Evolutionary conservation across 768 basidiomycete species (phyloP).

Genomic region (Dacryopinax primogenitus): DNA sequence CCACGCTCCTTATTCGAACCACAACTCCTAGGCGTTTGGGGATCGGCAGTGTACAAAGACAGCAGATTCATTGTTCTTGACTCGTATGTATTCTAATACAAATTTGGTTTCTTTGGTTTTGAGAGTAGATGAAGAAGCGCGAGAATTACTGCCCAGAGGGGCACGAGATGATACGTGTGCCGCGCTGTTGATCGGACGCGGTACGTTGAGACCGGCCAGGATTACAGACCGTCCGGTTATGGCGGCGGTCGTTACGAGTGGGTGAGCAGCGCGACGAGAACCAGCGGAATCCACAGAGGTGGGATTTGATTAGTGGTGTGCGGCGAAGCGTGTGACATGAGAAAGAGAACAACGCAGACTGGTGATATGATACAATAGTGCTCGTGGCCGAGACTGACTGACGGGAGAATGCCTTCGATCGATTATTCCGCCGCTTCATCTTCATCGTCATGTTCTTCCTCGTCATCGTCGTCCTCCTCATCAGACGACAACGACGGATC

Average conservation of each 20-base stretch:
- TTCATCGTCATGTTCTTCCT: not conserved
- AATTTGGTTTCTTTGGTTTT: not conserved
- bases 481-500: not conserved
- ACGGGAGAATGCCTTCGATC: not conserved
- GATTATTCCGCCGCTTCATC: not conserved
- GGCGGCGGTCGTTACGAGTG: not conserved
- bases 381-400: not conserved
- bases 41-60: not conserved
- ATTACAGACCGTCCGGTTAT: constrained; percentile 6
- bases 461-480: not conserved
- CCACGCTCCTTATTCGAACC: not conserved
- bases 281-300: not conserved
- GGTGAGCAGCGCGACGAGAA: not conserved
- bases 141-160: not conserved
- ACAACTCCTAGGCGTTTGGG: not conserved
- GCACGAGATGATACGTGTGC: not conserved
- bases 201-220: constrained; percentile 2
- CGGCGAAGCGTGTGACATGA: not conserved
- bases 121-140: not conserved
- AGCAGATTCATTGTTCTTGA: not conserved
- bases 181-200: not conserved
- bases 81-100: not conserved
- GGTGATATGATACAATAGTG: constrained; percentile 7
- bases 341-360: not conserved
- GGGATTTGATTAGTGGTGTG: not conserved